These are phyloP conservation scores for Neospora caninum DNA, from an alignment of 169 alveolate genomes.

Conservation along the genomic window DNA sequence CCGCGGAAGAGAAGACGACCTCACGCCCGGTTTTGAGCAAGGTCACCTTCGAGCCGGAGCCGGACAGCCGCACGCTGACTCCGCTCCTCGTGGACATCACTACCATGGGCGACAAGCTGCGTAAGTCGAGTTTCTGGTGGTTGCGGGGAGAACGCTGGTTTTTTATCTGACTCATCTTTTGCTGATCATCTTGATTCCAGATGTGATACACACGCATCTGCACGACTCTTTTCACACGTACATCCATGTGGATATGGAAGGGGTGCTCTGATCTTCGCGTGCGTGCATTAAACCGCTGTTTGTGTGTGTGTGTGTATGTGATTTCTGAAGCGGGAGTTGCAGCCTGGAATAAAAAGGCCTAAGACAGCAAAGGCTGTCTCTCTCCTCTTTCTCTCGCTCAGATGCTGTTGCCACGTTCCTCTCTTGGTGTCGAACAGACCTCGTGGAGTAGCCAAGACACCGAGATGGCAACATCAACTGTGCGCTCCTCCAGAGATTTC, in stretches of 20 bases:
- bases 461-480: too few relatives aligned
- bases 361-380: neutral
- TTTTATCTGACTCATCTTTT: neutral
- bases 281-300: neutral
- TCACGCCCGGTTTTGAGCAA: neutral
- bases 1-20: neutral
- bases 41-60: slow-evolving; percentile 17
- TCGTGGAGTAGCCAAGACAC: too few relatives aligned
- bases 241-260: too few relatives aligned
- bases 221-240: too few relatives aligned
- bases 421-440: too few relatives aligned
- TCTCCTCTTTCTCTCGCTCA: too few relatives aligned
- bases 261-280: too few relatives aligned
- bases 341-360: neutral
- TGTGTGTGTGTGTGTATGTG: neutral
- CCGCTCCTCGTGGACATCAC: slow-evolving; percentile 60
- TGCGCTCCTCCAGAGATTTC: too few relatives aligned
- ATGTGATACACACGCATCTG: too few relatives aligned
- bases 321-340: neutral
- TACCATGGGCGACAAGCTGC: slow-evolving; percentile 57
- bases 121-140: neutral
- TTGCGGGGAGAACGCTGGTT: too few relatives aligned
- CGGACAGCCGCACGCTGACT: slow-evolving; percentile 61
- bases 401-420: too few relatives aligned
- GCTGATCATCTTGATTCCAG: too few relatives aligned